Evolutionary conservation across 495 filamentous ascomycete species (phyloP), one percentile per base, ranked within the genome.

Genomic region (Penicillium silybi): DNA sequence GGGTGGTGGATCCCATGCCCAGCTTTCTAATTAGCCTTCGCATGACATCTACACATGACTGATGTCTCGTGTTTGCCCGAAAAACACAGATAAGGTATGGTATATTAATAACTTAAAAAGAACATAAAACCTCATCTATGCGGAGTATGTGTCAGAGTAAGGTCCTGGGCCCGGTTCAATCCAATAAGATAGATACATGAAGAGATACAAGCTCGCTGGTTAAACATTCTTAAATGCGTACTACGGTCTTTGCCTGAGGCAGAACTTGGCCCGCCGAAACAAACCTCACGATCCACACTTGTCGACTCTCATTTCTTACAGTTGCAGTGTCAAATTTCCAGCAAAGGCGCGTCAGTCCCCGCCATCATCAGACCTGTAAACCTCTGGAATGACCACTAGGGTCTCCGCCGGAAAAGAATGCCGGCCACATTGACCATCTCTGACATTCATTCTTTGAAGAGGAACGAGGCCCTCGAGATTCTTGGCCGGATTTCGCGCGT

Each of bases 361-460:
- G 25, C 15, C 11, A 5, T 41, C 37, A 50, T 20, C 19, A 17
- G 17, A 41, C n/a, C 7, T 42, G 39, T 16, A 37, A 34, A 16
- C 7, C 39, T 32, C 43, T 39, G 56, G 50, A 50, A 53, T 61
- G 50, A 47, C 25, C 16, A 39, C 18, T 39, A 2, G 16, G 7
- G 37, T 18, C 29, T 13, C 11, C 29, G 1, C n/a, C 35, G 29
- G 27, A 46, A 27, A 63, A 56, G 67, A 71, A 69, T 71, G 68
- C 47, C 54, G 29, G 32, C 45, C 45, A 61, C 65, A 46, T 51
- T 71, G 44, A 59, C 40, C 57, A 63, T 74, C 47, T 65, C 69
- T 49, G 68, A 74, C 62, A 70, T 74, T 42, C 70, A 77, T 71
- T 72, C 73, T 59, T 66, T 73, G 53, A 57, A 60, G 25, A 67